These are phyloP conservation scores for Fusarium piperis DNA, from an alignment of 2,329 filamentous ascomycete genomes.

Conservation along the genomic window DNA sequence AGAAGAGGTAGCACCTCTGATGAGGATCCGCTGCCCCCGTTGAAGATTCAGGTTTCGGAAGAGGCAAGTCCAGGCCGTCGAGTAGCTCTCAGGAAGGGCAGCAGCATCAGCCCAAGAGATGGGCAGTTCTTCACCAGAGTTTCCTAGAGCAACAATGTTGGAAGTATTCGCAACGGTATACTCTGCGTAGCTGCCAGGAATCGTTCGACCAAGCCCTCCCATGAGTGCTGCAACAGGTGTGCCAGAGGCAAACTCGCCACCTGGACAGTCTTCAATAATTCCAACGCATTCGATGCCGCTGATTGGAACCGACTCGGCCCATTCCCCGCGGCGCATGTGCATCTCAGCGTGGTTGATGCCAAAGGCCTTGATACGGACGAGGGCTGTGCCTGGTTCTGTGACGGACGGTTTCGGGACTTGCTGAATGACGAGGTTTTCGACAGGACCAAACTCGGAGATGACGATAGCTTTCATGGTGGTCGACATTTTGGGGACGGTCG, in stretches of 20 bases:
- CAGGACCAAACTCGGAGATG: neutral
- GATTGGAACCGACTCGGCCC: constrained; percentile 20
- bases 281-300: constrained; percentile 22
- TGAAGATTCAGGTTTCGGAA: constrained; percentile 9
- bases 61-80: constrained; percentile 18
- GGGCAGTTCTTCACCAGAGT: neutral
- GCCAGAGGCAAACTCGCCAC: constrained; percentile 1
- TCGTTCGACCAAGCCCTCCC: constrained; percentile 17
- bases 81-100: constrained; percentile 12
- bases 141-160: constrained; percentile 3
- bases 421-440: neutral
- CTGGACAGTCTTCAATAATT: neutral
- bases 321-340: constrained; percentile 24
- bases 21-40: neutral
- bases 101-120: constrained; percentile 15
- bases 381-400: neutral
- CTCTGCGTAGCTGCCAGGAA: constrained; percentile 14
- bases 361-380: constrained; percentile 14
- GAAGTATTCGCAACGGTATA: neutral
- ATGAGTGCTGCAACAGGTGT: constrained; percentile 11
- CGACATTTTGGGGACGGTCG: neutral
- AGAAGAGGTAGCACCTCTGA: neutral
- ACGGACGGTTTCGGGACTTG: neutral
- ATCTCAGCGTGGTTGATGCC: constrained; percentile 24
- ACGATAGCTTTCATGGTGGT: neutral